phyloP scores from a whole-genome alignment of 371 early-diverging fungal genomes.

The Sporodiniella umbellata region DNA sequence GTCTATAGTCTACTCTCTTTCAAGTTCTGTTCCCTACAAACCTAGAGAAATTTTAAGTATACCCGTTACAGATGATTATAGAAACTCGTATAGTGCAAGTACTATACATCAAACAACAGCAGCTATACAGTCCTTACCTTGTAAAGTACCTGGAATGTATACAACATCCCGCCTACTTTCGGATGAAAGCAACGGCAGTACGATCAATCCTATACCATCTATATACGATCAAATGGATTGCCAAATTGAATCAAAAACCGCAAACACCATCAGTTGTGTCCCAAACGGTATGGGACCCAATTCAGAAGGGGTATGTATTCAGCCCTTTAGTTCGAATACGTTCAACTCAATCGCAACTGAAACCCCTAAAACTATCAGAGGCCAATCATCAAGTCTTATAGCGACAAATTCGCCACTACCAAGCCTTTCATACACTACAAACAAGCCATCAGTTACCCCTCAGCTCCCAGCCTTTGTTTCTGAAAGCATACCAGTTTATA shows the following conservation, averaged over 20 bases:
- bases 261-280: neutral
- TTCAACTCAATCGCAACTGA: neutral
- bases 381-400: slow-evolving; percentile 17
- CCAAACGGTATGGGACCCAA: neutral
- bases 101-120: neutral
- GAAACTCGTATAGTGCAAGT: neutral
- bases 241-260: neutral
- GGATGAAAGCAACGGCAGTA: neutral
- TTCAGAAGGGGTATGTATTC: neutral
- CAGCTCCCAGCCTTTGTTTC: no score
- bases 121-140: no score
- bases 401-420: no score
- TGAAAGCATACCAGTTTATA: no score
- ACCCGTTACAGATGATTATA: neutral
- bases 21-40: neutral
- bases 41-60: neutral
- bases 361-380: neutral
- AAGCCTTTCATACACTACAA: no score
- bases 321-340: neutral
- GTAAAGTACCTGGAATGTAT: neutral
- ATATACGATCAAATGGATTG: neutral
- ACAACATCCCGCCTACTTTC: neutral
- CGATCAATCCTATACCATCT: neutral
- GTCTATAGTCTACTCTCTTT: neutral
- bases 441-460: no score